phyloP scores from a whole-genome alignment of 164 flowering plant species.

The Sextonia rubra region DNA sequence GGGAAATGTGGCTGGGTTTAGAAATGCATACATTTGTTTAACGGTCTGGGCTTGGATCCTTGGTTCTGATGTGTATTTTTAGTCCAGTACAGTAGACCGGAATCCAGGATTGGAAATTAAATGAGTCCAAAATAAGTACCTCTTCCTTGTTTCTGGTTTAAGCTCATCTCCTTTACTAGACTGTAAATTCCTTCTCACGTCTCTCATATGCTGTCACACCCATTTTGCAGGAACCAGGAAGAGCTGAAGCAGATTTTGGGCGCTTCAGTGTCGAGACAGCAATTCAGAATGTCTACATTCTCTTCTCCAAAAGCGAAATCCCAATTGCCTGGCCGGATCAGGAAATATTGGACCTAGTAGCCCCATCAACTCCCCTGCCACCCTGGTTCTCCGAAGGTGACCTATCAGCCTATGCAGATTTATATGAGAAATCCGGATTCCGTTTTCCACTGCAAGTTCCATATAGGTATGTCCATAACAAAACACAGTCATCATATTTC shows the following conservation, averaged over 20 bases:
- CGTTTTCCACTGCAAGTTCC: slow-evolving; percentile 49
- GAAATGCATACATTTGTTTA: no score
- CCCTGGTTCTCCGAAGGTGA: slow-evolving; percentile 56
- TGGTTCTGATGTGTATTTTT: no score
- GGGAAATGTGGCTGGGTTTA: no score
- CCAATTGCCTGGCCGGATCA: slow-evolving; percentile 40
- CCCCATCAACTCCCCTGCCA: slow-evolving; percentile 48
- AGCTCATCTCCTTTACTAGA: background rate
- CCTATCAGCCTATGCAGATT: slow-evolving; percentile 29
- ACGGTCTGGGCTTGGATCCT: no score
- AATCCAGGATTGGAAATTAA: no score
- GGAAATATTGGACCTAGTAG: slow-evolving; percentile 59
- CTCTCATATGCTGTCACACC: background rate
- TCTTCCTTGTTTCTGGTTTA: no score
- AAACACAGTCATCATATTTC: no score
- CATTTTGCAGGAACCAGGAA: slow-evolving; percentile 39
- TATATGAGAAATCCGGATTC: slow-evolving; percentile 57
- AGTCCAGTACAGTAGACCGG: no score
- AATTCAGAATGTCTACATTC: slow-evolving; percentile 45
- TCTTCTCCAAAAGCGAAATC: slow-evolving; percentile 45
- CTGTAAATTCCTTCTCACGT: background rate
- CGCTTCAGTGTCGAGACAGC: slow-evolving; percentile 46
- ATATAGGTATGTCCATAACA: slow-evolving; percentile 17
- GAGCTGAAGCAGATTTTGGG: slow-evolving; percentile 58
- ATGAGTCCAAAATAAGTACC: no score